Percentiles rank a stretch among this genome's conserved stretches.
Conservation (phyloP, 2,329 filamentous ascomycete genomes). For the Fusarium vanettenii region DNA sequence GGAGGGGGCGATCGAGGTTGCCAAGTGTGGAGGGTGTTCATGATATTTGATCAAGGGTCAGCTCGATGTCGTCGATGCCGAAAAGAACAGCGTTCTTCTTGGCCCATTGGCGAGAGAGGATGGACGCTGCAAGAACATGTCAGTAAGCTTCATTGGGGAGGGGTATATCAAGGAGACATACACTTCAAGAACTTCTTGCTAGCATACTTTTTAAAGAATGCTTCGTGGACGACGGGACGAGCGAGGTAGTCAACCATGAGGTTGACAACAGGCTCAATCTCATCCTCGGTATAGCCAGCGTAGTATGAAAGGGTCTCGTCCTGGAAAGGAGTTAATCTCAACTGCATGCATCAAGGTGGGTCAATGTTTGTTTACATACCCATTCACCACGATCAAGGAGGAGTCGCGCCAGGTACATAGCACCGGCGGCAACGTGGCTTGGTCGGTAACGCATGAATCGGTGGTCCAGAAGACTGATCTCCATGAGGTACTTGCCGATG, state of each 20-base stretch:
- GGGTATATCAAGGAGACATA: slow-evolving; percentile 59
- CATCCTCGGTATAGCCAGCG: slow-evolving; percentile 90
- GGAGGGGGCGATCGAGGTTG: slow-evolving; percentile 18
- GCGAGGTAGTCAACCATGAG: slow-evolving; percentile 98
- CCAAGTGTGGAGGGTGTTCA: slow-evolving; percentile 27
- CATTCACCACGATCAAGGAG: slow-evolving; percentile 93
- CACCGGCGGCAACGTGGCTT: slow-evolving; percentile 88
- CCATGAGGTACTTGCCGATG: slow-evolving; percentile 96
- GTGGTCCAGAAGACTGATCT: slow-evolving; percentile 95
- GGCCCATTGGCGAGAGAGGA: slow-evolving; percentile 91
- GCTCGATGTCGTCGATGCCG: slow-evolving; percentile 62
- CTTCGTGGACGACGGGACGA: slow-evolving; percentile 90
- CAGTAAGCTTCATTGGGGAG: slow-evolving; percentile 11
- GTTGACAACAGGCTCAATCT: slow-evolving; percentile 91
- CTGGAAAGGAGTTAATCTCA: slow-evolving; percentile 58
- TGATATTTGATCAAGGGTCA: slow-evolving; percentile 63
- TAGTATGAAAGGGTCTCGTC: slow-evolving; percentile 90
- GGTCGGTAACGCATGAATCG: slow-evolving; percentile 91
- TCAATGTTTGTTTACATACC: slow-evolving; percentile 67
- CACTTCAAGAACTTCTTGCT: slow-evolving; percentile 99
- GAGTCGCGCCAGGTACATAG: slow-evolving; percentile 94
- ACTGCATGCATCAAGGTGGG: background rate
- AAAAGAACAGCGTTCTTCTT: slow-evolving; percentile 78
- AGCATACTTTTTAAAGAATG: slow-evolving; percentile 99
- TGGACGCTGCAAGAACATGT: slow-evolving; percentile 73